A percentile compares a stretch with the other conserved stretches of the same genome.
These are phyloP conservation scores for Thraustochytrium sp. DNA, from an alignment of 352 stramenopile genomes.

Conservation along the genomic window DNA sequence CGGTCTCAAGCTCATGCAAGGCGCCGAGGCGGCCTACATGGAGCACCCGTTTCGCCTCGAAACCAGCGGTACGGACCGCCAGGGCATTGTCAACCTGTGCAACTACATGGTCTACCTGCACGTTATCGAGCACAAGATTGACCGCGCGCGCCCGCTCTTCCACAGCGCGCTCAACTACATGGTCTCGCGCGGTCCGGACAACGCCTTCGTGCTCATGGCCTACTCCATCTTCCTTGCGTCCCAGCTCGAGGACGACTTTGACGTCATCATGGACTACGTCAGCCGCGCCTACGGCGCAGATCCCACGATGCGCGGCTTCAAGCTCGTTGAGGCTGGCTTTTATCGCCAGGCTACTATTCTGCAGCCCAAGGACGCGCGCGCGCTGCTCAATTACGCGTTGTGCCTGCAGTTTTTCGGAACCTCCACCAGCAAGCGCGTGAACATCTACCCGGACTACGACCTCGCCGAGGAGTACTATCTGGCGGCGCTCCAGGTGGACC, in stretches of 20 bases:
- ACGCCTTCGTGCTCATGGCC: conserved; percentile 56
- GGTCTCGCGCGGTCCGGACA: conserved; percentile 54
- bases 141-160: conserved; percentile 53
- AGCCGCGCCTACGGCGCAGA: conserved; percentile 50
- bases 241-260: conserved; percentile 54
- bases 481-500: conserved; percentile 47
- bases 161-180: conserved; percentile 53
- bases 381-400: conserved; percentile 55
- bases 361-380: conserved; percentile 48
- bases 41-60: conserved; percentile 46
- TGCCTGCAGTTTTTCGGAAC: conserved; percentile 55
- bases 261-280: conserved; percentile 55
- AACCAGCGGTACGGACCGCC: neutral
- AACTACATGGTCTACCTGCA: conserved; percentile 60
- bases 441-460: conserved; percentile 46
- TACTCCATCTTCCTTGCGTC: conserved; percentile 55
- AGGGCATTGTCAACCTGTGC: conserved; percentile 53
- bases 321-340: conserved; percentile 48
- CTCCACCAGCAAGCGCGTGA: neutral
- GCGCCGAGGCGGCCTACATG: conserved; percentile 51
- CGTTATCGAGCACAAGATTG: conserved; percentile 53
- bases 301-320: conserved; percentile 43
- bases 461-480: conserved; percentile 51
- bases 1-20: conserved; percentile 52
- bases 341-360: conserved; percentile 51